phyloP scores from a whole-genome alignment of 1,284 basidiomycete genomes.

The Tilletia caries region DNA sequence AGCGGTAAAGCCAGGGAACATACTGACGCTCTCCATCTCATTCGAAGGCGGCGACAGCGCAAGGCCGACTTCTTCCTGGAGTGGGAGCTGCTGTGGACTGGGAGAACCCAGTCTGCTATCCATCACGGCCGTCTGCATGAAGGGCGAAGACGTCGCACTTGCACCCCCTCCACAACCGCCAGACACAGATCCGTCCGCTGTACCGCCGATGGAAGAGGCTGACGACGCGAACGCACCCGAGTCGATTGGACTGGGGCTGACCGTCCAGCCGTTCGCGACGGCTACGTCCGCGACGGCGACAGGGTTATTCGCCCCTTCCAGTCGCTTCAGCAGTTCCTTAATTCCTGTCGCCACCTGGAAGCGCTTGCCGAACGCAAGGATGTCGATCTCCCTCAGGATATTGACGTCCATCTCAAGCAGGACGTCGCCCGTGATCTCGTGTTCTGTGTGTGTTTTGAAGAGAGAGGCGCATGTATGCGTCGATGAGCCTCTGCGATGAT shows the following conservation, averaged over 20 bases:
- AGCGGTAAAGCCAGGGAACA: background rate
- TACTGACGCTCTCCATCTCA: background rate
- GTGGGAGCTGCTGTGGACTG: background rate
- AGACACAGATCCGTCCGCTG: no score
- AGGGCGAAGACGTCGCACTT: no score
- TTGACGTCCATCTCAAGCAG: constrained; percentile 88
- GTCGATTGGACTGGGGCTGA: background rate
- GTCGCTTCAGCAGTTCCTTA: constrained; percentile 66
- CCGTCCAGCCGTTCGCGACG: background rate
- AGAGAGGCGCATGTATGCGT: background rate
- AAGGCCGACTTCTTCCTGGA: no score
- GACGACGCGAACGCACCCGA: background rate
- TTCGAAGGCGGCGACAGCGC: background rate
- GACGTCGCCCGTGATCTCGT: constrained; percentile 97
- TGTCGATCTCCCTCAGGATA: constrained; percentile 92
- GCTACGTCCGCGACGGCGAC: constrained; percentile 15
- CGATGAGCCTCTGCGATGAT: background rate
- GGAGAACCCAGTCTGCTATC: background rate
- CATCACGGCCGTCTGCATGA: no score
- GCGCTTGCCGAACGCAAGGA: constrained; percentile 91
- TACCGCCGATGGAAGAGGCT: background rate
- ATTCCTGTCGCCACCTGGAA: constrained; percentile 90
- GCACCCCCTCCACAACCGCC: no score
- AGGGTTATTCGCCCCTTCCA: constrained; percentile 18
- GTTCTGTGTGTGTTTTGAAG: constrained; percentile 54